A percentile compares a stretch with the other conserved stretches of the same genome.
Evolutionary conservation across 179 eudicot genomes (phyloP).

Genomic region (Sideroxylon spinosum): DNA sequence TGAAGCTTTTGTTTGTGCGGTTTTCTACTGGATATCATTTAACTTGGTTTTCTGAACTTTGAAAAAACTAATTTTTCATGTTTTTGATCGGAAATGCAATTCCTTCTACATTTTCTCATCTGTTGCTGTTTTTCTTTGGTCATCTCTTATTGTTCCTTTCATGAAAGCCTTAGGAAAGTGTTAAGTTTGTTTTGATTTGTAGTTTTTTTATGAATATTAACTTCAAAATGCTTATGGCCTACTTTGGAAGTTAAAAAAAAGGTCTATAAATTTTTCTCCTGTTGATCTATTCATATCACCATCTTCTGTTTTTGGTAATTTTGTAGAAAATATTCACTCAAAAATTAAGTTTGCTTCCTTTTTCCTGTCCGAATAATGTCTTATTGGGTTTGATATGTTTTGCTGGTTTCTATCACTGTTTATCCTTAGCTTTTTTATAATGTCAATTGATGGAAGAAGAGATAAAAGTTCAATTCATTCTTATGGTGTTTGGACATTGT

Average conservation of each 20-base stretch:
- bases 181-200: not conserved
- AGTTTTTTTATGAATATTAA: not conserved
- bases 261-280: no score
- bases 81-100: no score
- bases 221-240: not conserved
- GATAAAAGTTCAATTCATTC: no score
- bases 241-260: not conserved
- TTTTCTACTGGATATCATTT: not conserved
- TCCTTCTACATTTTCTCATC: not conserved
- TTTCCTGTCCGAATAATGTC: no score
- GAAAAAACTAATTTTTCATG: no score
- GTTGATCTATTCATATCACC: not conserved
- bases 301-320: not conserved
- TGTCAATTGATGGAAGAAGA: no score
- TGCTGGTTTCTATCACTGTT: no score
- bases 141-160: not conserved
- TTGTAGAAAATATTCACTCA: no score
- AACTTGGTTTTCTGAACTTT: not conserved
- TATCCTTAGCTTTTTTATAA: no score
- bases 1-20: not conserved
- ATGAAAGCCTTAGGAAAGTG: not conserved
- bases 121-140: not conserved
- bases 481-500: no score
- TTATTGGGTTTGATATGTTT: no score
- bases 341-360: no score